Percentiles rank a stretch among this genome's conserved stretches.
Conservation (phyloP, 2,329 filamentous ascomycete genomes). For the Diaporthe humulicola region DNA sequence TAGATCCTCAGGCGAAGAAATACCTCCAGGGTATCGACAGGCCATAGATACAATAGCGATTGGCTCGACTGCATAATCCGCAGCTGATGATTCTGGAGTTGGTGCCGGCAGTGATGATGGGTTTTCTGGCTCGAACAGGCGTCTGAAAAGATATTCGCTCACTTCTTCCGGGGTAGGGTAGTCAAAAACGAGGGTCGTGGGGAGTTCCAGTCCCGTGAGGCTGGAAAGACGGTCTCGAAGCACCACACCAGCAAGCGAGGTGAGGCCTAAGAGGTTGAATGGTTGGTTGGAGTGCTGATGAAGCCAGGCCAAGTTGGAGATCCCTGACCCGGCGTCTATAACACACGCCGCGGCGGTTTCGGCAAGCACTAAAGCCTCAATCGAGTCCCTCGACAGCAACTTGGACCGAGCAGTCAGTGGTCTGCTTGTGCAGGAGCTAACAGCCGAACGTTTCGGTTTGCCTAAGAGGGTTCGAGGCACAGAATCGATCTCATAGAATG, state of each 20-base stretch:
- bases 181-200: conserved; percentile 23
- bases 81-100: not conserved
- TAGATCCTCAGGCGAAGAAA: conserved; percentile 25
- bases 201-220: conserved; percentile 19
- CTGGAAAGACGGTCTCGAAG: conserved; percentile 19
- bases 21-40: conserved; percentile 32
- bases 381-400: not conserved
- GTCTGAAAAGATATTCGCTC: not conserved
- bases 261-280: conserved; percentile 2
- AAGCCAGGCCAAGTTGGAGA: not conserved
- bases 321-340: not conserved
- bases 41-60: conserved; percentile 32
- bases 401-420: conserved; percentile 13
- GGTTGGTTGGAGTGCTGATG: not conserved
- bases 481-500: conserved; percentile 7
- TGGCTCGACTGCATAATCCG: not conserved
- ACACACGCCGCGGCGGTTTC: not conserved
- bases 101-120: not conserved
- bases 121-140: not conserved
- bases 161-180: conserved; percentile 12
- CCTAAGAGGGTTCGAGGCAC: conserved; percentile 13
- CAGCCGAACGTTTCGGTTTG: not conserved
- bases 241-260: conserved; percentile 10
- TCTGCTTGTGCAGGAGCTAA: not conserved
- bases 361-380: not conserved